phyloP scores from a whole-genome alignment of 306 rosid genomes.

The Medicago ruthenica region DNA sequence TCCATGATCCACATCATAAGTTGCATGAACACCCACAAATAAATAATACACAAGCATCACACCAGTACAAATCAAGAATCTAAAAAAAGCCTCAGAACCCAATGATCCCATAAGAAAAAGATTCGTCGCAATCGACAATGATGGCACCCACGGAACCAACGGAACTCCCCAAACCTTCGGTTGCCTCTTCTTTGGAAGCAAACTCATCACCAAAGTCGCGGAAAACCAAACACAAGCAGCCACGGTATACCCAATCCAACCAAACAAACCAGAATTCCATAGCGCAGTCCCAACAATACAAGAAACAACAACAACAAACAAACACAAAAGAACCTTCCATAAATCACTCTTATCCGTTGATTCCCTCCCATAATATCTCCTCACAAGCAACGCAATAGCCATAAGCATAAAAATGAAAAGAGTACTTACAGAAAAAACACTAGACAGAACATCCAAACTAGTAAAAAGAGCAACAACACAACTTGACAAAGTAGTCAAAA shows the following conservation, averaged over 20 bases:
- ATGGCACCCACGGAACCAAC: constrained; percentile 87
- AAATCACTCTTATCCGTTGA: constrained; percentile 47
- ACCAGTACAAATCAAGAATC: constrained; percentile 75
- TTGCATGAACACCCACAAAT: constrained; percentile 83
- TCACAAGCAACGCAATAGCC: constrained; percentile 77
- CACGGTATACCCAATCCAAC: constrained; percentile 73
- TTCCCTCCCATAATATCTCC: constrained; percentile 73
- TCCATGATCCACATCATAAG: constrained; percentile 78
- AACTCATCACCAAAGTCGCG: constrained; percentile 66
- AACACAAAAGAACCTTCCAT: constrained; percentile 51
- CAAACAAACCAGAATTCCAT: constrained; percentile 51
- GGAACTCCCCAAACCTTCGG: constrained; percentile 95
- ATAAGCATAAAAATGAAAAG: constrained; percentile 84
- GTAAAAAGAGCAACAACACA: constrained; percentile 74
- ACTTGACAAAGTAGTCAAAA: constrained; percentile 66
- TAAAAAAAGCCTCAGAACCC: constrained; percentile 66
- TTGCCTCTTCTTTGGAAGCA: constrained; percentile 62
- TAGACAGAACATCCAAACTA: constrained; percentile 85
- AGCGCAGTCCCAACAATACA: constrained; percentile 53
- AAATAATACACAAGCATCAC: constrained; percentile 75
- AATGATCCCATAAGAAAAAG: constrained; percentile 81
- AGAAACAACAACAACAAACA: constrained; percentile 58
- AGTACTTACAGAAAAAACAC: constrained; percentile 84
- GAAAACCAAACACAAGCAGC: constrained; percentile 65
- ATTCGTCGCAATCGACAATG: constrained; percentile 80